Evolutionary conservation across 352 stramenopile species (phyloP).

Genomic region (Thraustochytrium sp.): DNA sequence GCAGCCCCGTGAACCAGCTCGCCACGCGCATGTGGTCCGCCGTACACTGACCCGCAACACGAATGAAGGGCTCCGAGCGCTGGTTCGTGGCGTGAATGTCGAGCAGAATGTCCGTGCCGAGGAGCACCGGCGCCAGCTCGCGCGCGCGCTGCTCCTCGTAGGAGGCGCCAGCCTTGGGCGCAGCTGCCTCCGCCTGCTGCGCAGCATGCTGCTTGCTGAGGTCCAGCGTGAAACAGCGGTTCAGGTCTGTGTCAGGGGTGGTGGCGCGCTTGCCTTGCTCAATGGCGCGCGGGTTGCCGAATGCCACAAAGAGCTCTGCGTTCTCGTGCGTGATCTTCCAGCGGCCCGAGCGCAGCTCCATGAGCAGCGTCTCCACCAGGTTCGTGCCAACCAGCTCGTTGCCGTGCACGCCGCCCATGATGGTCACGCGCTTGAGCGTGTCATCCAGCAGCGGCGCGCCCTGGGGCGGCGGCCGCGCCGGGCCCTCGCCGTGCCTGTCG

Average conservation of each 20-base stretch:
- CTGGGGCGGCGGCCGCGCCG: too few species aligned
- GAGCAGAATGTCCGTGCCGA: constrained; percentile 59
- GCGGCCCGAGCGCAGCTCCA: constrained; percentile 51
- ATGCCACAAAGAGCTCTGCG: constrained; percentile 57
- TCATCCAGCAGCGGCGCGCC: background rate
- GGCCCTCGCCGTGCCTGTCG: too few species aligned
- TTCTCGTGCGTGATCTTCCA: constrained; percentile 15
- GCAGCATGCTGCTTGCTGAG: constrained; percentile 46
- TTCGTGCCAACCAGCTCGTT: constrained; percentile 66
- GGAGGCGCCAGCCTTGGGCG: background rate
- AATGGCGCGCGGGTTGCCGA: constrained; percentile 61
- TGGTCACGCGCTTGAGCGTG: constrained; percentile 55
- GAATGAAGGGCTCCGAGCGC: constrained; percentile 62
- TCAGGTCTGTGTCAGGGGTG: constrained; percentile 60
- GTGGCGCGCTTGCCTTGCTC: constrained; percentile 59
- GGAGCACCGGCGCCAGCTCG: constrained; percentile 60
- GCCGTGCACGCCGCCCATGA: constrained; percentile 62
- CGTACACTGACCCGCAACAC: constrained; percentile 53
- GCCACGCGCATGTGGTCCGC: constrained; percentile 34
- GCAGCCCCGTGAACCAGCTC: constrained; percentile 48
- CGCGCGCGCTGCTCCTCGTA: constrained; percentile 62
- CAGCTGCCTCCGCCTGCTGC: background rate
- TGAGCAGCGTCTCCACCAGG: constrained; percentile 61
- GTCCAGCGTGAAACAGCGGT: constrained; percentile 61
- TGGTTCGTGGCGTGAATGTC: constrained; percentile 72